Evolutionary conservation across 2,329 filamentous ascomycete species (phyloP).

Genomic region (Neofusicoccum parvum): DNA sequence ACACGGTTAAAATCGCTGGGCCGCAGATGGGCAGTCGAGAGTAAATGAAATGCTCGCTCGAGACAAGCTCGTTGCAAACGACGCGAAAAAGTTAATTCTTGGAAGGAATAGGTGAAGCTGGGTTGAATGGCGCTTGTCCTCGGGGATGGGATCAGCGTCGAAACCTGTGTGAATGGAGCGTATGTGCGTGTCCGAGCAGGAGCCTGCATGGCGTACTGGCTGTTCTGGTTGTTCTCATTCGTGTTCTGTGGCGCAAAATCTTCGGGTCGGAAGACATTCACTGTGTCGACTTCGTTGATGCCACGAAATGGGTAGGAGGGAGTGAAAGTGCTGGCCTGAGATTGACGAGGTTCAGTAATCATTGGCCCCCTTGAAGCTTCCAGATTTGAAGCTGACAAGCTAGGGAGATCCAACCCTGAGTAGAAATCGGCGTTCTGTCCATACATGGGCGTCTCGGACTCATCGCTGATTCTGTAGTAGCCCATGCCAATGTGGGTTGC

Average conservation of each 20-base stretch:
- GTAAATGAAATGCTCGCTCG: conserved; percentile 64
- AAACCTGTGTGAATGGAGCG: background rate
- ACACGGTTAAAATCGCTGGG: conserved; percentile 47
- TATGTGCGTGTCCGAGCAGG: background rate
- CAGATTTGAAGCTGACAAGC: background rate
- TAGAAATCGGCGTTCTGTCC: conserved; percentile 11
- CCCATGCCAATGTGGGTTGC: conserved; percentile 23
- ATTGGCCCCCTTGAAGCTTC: conserved; percentile 1
- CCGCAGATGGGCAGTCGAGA: conserved; percentile 48
- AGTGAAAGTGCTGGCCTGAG: background rate
- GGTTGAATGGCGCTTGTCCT: background rate
- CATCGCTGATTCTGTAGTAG: conserved; percentile 14
- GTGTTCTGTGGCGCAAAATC: background rate
- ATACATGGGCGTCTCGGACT: background rate
- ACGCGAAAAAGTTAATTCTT: conserved; percentile 70
- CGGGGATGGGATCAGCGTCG: background rate
- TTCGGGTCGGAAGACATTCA: conserved; percentile 9
- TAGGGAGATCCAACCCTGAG: conserved; percentile 17
- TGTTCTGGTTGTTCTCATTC: background rate
- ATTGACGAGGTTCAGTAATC: conserved; percentile 9
- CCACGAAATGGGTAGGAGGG: conserved; percentile 1
- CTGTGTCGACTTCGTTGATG: background rate
- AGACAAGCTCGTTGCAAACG: conserved; percentile 67
- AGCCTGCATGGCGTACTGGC: background rate
- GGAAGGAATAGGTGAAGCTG: conserved; percentile 59